Evolutionary conservation across 1,284 basidiomycete genomes (phyloP).

Genomic region (Naganishia cerealis): DNA sequence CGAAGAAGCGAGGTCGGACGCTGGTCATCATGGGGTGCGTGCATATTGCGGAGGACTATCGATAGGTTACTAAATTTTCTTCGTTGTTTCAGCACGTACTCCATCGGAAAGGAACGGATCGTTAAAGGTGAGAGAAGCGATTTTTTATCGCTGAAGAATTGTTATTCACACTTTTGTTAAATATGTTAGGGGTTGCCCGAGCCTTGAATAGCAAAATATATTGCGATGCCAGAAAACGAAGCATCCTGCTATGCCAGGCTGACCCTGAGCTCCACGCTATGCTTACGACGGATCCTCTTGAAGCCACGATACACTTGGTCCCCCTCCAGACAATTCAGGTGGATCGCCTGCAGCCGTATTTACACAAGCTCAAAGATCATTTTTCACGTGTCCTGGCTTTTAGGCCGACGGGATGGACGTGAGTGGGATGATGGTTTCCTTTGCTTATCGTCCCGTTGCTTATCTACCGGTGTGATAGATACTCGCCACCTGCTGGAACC

Average conservation of each 20-base stretch:
- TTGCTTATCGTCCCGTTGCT: conserved; percentile 5
- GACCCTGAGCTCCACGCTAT: conserved; percentile 78
- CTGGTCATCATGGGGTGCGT: conserved; percentile 85
- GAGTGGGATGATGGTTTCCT: conserved; percentile 47
- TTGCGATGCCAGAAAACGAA: conserved; percentile 78
- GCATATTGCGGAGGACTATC: neutral
- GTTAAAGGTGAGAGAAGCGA: conserved; percentile 69
- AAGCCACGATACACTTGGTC: conserved; percentile 80
- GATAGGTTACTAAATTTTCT: neutral
- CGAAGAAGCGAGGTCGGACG: conserved; percentile 47
- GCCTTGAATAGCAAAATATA: conserved; percentile 82
- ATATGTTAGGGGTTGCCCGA: conserved; percentile 70
- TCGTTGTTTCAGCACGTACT: conserved; percentile 70
- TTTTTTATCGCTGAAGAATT: neutral
- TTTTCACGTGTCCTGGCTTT: conserved; percentile 79
- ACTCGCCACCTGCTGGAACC: conserved; percentile 67
- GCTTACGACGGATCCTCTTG: conserved; percentile 72
- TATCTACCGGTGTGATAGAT: conserved; percentile 56
- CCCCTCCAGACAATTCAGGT: conserved; percentile 75
- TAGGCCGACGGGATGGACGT: conserved; percentile 93
- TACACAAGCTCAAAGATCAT: conserved; percentile 69
- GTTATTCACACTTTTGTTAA: neutral
- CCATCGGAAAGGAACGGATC: conserved; percentile 94
- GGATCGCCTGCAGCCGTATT: conserved; percentile 75
- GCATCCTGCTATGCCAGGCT: conserved; percentile 74